These are phyloP conservation scores for Cladosporium phlei DNA, from an alignment of 2,329 filamentous ascomycete genomes.

Conservation along the genomic window DNA sequence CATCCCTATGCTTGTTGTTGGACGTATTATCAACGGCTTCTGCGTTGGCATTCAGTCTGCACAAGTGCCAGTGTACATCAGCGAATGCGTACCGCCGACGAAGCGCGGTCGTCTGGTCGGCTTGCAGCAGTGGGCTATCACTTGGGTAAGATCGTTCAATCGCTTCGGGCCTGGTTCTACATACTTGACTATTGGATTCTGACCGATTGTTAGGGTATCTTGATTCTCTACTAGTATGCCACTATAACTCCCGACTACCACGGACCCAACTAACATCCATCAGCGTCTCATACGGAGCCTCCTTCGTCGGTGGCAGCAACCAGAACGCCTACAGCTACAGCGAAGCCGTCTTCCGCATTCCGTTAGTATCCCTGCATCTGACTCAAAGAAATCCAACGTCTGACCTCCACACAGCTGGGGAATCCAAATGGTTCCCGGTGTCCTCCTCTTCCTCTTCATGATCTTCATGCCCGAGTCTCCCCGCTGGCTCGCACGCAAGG, in stretches of 20 bases:
- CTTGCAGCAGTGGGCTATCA: constrained; percentile 69
- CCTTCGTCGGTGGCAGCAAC: constrained; percentile 48
- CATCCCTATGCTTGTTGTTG: constrained; percentile 64
- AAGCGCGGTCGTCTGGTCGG: constrained; percentile 63
- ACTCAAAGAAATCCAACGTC: background rate
- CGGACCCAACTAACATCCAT: background rate
- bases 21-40: constrained; percentile 64
- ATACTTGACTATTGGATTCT: too few species aligned
- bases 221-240: constrained; percentile 58
- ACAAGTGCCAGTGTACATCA: constrained; percentile 61
- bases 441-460: constrained; percentile 36
- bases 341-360: constrained; percentile 47
- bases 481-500: constrained; percentile 43
- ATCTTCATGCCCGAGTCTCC: constrained; percentile 43
- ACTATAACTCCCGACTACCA: background rate
- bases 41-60: constrained; percentile 67
- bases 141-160: too few species aligned
- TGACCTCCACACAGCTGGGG: constrained; percentile 44
- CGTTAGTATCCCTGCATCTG: constrained; percentile 29
- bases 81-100: constrained; percentile 55
- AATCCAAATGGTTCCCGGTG: constrained; percentile 39
- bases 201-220: too few species aligned
- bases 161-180: too few species aligned
- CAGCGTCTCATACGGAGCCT: constrained; percentile 57
- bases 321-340: constrained; percentile 14